Evolutionary conservation across 2,329 filamentous ascomycete species (phyloP).

Genomic region (Helotiales sp.): DNA sequence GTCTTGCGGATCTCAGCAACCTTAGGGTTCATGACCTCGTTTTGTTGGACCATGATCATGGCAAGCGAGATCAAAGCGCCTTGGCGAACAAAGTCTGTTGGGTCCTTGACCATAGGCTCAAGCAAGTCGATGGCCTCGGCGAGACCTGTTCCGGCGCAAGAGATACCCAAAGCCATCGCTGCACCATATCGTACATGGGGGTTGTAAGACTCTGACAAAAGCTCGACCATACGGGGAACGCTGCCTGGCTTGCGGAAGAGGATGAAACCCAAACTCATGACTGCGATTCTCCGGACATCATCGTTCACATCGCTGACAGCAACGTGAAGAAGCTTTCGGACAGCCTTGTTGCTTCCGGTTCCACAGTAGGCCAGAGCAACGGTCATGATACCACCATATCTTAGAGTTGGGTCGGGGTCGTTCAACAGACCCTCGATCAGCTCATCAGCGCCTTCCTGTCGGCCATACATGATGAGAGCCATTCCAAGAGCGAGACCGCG

Average conservation of each 20-base stretch:
- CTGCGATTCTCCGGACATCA: slow-evolving; percentile 92
- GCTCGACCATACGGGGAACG: slow-evolving; percentile 97
- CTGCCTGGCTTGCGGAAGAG: slow-evolving; percentile 97
- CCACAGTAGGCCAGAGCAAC: slow-evolving; percentile 97
- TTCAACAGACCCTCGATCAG: slow-evolving; percentile 92
- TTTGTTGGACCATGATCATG: slow-evolving; percentile 99
- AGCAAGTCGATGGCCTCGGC: slow-evolving; percentile 96
- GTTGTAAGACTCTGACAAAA: slow-evolving; percentile 98
- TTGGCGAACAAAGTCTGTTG: slow-evolving; percentile 96
- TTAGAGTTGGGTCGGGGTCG: slow-evolving; percentile 89
- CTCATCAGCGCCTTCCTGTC: slow-evolving; percentile 92
- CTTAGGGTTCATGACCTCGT: slow-evolving; percentile 98
- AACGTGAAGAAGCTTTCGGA: slow-evolving; percentile 91
- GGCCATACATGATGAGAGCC: slow-evolving; percentile 97
- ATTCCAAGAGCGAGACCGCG: slow-evolving; percentile 94
- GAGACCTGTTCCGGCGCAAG: slow-evolving; percentile 92
- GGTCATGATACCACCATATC: slow-evolving; percentile 99
- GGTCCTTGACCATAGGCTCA: slow-evolving; percentile 99
- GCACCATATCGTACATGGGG: slow-evolving; percentile 97
- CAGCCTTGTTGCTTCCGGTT: slow-evolving; percentile 97
- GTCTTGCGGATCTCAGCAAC: slow-evolving; percentile 89
- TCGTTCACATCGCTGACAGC: slow-evolving; percentile 98
- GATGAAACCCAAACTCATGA: slow-evolving; percentile 98
- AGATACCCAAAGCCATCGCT: slow-evolving; percentile 97
- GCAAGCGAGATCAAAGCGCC: slow-evolving; percentile 91